Evolutionary conservation across 2,329 filamentous ascomycete genomes (phyloP).

Genomic region (Lizonia empirigonia): DNA sequence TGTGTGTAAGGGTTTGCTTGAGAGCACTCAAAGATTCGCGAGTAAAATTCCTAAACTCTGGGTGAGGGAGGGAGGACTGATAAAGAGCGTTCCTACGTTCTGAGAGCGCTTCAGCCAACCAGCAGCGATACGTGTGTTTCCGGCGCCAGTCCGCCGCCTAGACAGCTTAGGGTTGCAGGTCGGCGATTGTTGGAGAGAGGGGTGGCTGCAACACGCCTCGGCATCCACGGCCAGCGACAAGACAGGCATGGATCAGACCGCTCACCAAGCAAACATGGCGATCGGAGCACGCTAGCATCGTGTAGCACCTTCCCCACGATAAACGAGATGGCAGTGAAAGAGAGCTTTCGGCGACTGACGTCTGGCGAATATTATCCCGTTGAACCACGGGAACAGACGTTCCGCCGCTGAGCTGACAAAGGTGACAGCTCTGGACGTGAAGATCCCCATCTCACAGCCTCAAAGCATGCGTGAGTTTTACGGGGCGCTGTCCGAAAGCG

Average conservation of each 20-base stretch:
- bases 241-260: slow-evolving; percentile 14
- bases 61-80: slow-evolving; percentile 6
- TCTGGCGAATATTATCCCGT: slow-evolving; percentile 1
- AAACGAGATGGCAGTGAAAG: slow-evolving; percentile 24
- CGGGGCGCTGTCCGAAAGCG: neutral
- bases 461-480: too few species aligned
- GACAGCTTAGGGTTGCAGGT: slow-evolving; percentile 14
- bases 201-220: slow-evolving; percentile 14
- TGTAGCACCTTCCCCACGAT: slow-evolving; percentile 29
- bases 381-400: neutral
- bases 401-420: slow-evolving; percentile 9
- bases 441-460: neutral
- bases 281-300: slow-evolving; percentile 30
- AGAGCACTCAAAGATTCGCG: neutral
- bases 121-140: slow-evolving; percentile 9
- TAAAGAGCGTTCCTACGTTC: slow-evolving; percentile 8
- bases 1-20: neutral
- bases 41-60: neutral
- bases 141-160: slow-evolving; percentile 11
- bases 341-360: slow-evolving; percentile 15
- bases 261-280: slow-evolving; percentile 15
- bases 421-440: slow-evolving; percentile 5
- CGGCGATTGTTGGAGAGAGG: slow-evolving; percentile 10
- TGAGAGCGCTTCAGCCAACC: slow-evolving; percentile 3
- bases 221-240: slow-evolving; percentile 8